These are phyloP conservation scores for Dalechampia spathulata DNA, from an alignment of 441 rosid genomes.

Conservation along the genomic window DNA sequence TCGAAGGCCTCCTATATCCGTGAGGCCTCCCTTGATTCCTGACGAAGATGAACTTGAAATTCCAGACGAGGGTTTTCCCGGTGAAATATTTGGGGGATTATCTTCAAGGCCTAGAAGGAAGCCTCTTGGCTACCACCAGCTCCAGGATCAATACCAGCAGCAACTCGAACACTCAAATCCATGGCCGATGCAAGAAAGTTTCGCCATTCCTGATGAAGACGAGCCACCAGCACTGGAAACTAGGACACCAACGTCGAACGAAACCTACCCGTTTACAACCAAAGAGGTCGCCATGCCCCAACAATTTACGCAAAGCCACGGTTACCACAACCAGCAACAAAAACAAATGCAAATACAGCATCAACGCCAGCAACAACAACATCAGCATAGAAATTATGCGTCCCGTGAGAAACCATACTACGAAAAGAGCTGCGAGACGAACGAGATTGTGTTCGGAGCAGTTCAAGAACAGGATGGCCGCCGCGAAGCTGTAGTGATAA, in stretches of 20 bases:
- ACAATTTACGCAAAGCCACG: conserved; percentile 42
- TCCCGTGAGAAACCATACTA: conserved; percentile 43
- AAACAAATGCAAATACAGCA: conserved; percentile 18
- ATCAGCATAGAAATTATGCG: conserved; percentile 36
- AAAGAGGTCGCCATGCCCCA: conserved; percentile 34
- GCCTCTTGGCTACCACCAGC: conserved; percentile 35
- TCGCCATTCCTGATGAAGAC: conserved; percentile 64
- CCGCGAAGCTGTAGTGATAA: conserved; percentile 84
- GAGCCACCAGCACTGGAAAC: conserved; percentile 52
- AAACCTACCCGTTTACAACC: conserved; percentile 39
- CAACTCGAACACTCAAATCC: conserved; percentile 22
- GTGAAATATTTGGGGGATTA: conserved; percentile 47
- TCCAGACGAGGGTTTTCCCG: conserved; percentile 57
- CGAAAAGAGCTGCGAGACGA: conserved; percentile 74
- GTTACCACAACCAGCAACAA: conserved; percentile 32
- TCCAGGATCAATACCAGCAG: conserved; percentile 53
- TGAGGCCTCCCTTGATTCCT: conserved; percentile 66
- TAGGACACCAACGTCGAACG: conserved; percentile 39
- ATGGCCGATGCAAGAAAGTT: conserved; percentile 90
- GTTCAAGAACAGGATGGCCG: conserved; percentile 88
- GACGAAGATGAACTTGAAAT: conserved; percentile 57
- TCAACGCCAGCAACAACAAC: conserved; percentile 36
- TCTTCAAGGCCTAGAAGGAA: conserved; percentile 42
- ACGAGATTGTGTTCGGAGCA: conserved; percentile 85
- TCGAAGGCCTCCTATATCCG: conserved; percentile 54